These are phyloP conservation scores for Moesziomyces aphidis DNA, from an alignment of 1,284 basidiomycete species.

Conservation along the genomic window DNA sequence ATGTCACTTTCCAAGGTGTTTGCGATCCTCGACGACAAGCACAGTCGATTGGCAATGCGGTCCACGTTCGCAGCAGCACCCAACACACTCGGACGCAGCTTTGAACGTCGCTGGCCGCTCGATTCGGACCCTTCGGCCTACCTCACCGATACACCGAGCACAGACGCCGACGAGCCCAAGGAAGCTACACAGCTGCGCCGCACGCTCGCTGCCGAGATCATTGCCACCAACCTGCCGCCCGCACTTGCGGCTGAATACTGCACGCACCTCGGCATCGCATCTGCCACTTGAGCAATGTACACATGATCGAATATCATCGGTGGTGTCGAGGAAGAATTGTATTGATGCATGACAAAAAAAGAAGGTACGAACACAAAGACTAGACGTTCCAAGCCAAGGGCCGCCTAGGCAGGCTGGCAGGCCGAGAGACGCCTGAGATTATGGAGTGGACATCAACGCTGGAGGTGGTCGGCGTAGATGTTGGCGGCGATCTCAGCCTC, in stretches of 20 bases:
- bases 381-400: too few relatives aligned
- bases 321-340: conserved; percentile 8
- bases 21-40: conserved; percentile 29
- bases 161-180: conserved; percentile 14
- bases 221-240: conserved; percentile 26
- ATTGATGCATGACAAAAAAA: conserved; percentile 20
- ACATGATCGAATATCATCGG: not conserved
- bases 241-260: conserved; percentile 19
- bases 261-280: conserved; percentile 9
- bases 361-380: not conserved
- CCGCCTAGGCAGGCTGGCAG: too few relatives aligned
- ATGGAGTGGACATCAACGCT: conserved; percentile 42
- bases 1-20: conserved; percentile 25
- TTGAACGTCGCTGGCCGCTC: conserved; percentile 32
- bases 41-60: conserved; percentile 3
- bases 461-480: conserved; percentile 63
- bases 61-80: conserved; percentile 33
- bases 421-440: not conserved
- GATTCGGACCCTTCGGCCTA: conserved; percentile 28
- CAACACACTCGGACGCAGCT: conserved; percentile 32
- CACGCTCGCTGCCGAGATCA: conserved; percentile 31
- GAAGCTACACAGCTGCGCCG: conserved; percentile 20
- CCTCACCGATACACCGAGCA: not conserved
- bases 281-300: not conserved
- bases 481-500: conserved; percentile 79